Evolutionary conservation across 129 eudicot species (phyloP).

Genomic region (Chrysanthemum makinoi): DNA sequence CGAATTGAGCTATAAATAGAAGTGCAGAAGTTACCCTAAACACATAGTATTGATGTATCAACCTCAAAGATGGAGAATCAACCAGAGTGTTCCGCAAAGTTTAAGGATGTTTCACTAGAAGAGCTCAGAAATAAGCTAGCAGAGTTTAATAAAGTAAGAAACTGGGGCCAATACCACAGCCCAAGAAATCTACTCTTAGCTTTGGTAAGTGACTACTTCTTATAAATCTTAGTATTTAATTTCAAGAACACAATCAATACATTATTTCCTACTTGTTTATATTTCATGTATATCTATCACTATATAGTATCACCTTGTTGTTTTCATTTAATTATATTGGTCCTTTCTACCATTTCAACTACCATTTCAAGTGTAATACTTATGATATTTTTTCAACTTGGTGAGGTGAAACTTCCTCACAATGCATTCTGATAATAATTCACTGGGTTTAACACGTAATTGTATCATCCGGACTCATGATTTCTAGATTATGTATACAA

Average conservation of each 20-base stretch:
- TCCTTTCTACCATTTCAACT: neutral
- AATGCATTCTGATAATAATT: neutral
- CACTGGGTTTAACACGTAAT: neutral
- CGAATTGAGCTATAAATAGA: constrained; percentile 36
- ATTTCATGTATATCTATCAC: neutral
- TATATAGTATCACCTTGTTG: neutral
- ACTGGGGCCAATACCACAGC: constrained; percentile 75
- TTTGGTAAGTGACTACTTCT: constrained; percentile 40
- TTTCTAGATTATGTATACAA: neutral
- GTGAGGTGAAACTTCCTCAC: neutral
- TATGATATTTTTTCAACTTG: neutral
- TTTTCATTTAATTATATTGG: neutral
- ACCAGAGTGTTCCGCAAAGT: constrained; percentile 27
- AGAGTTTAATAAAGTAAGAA: constrained; percentile 62
- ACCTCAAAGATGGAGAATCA: constrained; percentile 43
- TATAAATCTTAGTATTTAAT: neutral
- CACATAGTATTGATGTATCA: constrained; percentile 10
- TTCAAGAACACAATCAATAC: neutral
- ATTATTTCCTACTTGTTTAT: neutral
- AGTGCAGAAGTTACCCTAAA: constrained; percentile 19
- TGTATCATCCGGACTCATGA: neutral
- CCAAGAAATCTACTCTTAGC: constrained; percentile 86
- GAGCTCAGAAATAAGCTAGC: constrained; percentile 58
- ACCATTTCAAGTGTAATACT: neutral
- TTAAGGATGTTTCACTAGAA: constrained; percentile 67